These are phyloP conservation scores for Apiospora hydei DNA, from an alignment of 2,329 filamentous ascomycete genomes.

Conservation along the genomic window DNA sequence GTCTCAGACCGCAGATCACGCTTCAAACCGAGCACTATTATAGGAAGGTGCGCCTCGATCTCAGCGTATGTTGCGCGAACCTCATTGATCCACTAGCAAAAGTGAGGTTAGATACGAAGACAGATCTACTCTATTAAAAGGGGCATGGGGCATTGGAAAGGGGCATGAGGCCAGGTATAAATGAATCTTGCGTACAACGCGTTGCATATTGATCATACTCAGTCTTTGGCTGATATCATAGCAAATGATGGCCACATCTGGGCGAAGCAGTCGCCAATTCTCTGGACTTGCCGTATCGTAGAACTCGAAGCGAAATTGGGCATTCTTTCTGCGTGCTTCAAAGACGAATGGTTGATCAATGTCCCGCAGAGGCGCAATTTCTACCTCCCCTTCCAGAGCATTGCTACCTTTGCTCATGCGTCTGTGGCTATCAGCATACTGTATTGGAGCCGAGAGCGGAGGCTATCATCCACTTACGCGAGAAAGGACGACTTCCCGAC, in stretches of 20 bases:
- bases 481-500: conserved; percentile 69
- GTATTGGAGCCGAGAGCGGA: background rate
- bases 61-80: conserved; percentile 54
- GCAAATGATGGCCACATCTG: conserved; percentile 66
- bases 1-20: conserved; percentile 64
- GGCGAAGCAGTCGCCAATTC: conserved; percentile 64
- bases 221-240: conserved; percentile 67
- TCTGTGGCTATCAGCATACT: conserved; percentile 43
- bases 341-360: conserved; percentile 68
- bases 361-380: conserved; percentile 61
- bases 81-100: conserved; percentile 63
- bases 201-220: conserved; percentile 65
- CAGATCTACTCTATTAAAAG: background rate
- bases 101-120: background rate
- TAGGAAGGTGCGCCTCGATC: conserved; percentile 56
- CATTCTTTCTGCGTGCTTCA: conserved; percentile 55
- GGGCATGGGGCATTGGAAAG: background rate
- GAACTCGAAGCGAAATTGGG: conserved; percentile 63
- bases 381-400: conserved; percentile 48
- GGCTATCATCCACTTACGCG: conserved; percentile 54
- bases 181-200: conserved; percentile 52
- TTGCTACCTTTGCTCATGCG: conserved; percentile 56
- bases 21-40: conserved; percentile 67
- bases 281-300: conserved; percentile 66
- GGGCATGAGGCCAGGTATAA: conserved; percentile 24